Evolutionary conservation across 192 early-diverging fungal genomes (phyloP).

Genomic region (Backusella westeae): DNA sequence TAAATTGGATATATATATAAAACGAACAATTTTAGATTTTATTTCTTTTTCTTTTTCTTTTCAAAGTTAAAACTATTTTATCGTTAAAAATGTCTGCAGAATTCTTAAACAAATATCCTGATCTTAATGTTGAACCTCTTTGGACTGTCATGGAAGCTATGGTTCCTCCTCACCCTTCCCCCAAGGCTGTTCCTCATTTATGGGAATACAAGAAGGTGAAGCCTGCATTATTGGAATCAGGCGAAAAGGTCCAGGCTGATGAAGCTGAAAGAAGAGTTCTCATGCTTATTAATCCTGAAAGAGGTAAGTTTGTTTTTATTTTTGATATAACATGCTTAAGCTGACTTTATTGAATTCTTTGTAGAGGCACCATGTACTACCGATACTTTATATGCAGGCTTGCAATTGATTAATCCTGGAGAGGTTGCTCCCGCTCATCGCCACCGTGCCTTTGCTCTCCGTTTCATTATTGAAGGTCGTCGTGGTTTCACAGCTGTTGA

Average conservation of each 20-base stretch:
- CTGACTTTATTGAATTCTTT: background rate
- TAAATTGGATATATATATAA: slow-evolving; percentile 3
- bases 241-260: slow-evolving; percentile 2
- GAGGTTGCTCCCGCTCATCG: slow-evolving; percentile 12
- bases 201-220: slow-evolving; percentile 14
- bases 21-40: background rate
- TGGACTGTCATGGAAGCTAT: slow-evolving; percentile 16
- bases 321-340: background rate
- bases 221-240: slow-evolving; percentile 3
- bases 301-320: background rate
- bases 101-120: slow-evolving; percentile 7
- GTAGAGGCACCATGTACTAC: slow-evolving; percentile 15
- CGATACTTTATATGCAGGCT: slow-evolving; percentile 9
- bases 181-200: background rate
- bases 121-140: slow-evolving; percentile 7
- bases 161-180: slow-evolving; percentile 12
- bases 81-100: background rate
- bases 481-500: slow-evolving; percentile 13
- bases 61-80: background rate
- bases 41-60: background rate
- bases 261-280: slow-evolving; percentile 17
- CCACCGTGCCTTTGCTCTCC: slow-evolving; percentile 14
- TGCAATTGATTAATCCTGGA: slow-evolving; percentile 15
- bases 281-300: slow-evolving; percentile 11
- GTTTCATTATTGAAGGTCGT: slow-evolving; percentile 10